Evolutionary conservation across 805 yeast genomes (phyloP).

Genomic region (Jamesozyma jinghongensis): DNA sequence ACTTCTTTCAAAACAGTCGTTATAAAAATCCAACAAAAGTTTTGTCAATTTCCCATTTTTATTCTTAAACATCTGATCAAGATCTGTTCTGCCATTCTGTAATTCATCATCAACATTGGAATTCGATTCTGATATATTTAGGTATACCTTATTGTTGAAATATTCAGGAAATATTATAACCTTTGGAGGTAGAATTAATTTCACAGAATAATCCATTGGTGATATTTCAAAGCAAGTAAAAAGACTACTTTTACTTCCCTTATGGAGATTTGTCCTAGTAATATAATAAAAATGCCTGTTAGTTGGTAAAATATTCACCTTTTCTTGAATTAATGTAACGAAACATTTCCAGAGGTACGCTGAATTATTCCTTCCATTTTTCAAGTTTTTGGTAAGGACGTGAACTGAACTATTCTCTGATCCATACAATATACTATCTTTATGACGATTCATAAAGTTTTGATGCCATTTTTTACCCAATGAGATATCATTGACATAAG

Average conservation of each 20-base stretch:
- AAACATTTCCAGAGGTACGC: conserved; percentile 17
- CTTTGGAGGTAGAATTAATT: conserved; percentile 9
- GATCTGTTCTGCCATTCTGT: conserved; percentile 1
- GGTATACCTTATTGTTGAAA: conserved; percentile 6
- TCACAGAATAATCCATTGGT: conserved; percentile 7
- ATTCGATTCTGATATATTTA: background rate
- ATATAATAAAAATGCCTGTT: conserved; percentile 14
- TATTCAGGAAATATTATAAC: conserved; percentile 14
- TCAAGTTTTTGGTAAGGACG: conserved; percentile 11
- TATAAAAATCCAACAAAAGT: background rate
- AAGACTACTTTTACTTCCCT: conserved; percentile 14
- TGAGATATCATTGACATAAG: conserved; percentile 10
- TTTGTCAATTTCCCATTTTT: conserved; percentile 1
- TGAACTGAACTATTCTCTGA: conserved; percentile 6
- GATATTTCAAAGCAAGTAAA: conserved; percentile 16
- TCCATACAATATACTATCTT: conserved; percentile 17
- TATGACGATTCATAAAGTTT: conserved; percentile 19
- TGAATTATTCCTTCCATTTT: conserved; percentile 13
- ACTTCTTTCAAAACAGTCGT: background rate
- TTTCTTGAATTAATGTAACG: conserved; percentile 11
- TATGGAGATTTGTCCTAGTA: conserved; percentile 12
- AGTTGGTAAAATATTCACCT: conserved; percentile 5
- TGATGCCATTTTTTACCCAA: conserved; percentile 22
- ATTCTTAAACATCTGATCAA: background rate
- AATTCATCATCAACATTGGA: conserved; percentile 2